Percentiles rank a stretch among this genome's conserved stretches.
phyloP scores from a whole-genome alignment of 164 flowering plant species.

The Vitis vinifera region ASM3070453v1 NC_081812.1:1539501-1540000 shows the following conservation, averaged over 20 bases:
- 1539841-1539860: no score
- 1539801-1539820: no score
- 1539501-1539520: conserved; percentile 15
- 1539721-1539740: conserved; percentile 25
- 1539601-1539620: conserved; percentile 22
- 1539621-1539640: conserved; percentile 28
- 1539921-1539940: no score
- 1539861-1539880: no score
- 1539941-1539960: no score
- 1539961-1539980: no score
- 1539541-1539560: conserved; percentile 17
- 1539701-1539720: conserved; percentile 26
- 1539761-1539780: no score
- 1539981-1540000: no score
- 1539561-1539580: conserved; percentile 24
- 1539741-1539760: background rate
- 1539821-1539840: no score
- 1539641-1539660: conserved; percentile 31
- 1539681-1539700: conserved; percentile 24
- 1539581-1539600: conserved; percentile 5
- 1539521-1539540: conserved; percentile 25
- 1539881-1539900: no score
- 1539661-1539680: conserved; percentile 21
- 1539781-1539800: no score
- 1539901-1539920: no score